phyloP scores from a whole-genome alignment of 768 basidiomycete genomes.

The Coprinellus micaceus region DNA sequence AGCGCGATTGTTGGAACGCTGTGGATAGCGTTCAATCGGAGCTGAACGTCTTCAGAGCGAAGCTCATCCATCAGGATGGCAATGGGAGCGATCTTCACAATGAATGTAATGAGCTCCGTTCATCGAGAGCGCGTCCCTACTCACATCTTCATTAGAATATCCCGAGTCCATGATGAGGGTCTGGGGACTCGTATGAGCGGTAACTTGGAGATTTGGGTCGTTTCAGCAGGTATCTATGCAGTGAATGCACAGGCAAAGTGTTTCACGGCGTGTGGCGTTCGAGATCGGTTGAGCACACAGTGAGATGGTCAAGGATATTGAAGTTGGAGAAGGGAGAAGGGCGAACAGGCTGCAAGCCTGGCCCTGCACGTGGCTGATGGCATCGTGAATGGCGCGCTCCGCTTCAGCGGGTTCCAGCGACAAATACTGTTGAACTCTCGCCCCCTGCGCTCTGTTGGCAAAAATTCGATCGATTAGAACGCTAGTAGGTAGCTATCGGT shows the following conservation, averaged over 20 bases:
- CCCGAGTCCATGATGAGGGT: slow-evolving; percentile 54
- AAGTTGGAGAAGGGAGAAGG: neutral
- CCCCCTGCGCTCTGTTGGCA: no score
- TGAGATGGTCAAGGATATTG: neutral
- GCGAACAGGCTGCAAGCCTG: neutral
- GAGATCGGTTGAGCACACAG: neutral
- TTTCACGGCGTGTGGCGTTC: neutral
- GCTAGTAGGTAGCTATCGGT: no score
- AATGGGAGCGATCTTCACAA: slow-evolving; percentile 80
- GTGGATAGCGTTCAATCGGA: slow-evolving; percentile 94
- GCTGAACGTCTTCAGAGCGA: slow-evolving; percentile 94
- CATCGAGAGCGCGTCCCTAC: slow-evolving; percentile 23
- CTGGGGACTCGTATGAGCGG: neutral
- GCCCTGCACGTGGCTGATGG: slow-evolving; percentile 4
- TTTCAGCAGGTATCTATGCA: neutral
- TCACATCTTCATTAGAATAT: slow-evolving; percentile 66
- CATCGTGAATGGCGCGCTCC: slow-evolving; percentile 2
- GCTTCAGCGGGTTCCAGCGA: no score
- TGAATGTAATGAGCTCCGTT: slow-evolving; percentile 18
- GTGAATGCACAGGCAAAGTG: neutral
- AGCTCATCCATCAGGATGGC: slow-evolving; percentile 97
- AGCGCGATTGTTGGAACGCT: slow-evolving; percentile 97
- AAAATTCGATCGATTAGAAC: no score
- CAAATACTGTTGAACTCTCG: no score
- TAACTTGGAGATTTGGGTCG: slow-evolving; percentile 17